Evolutionary conservation across 352 stramenopile species (phyloP), one percentile per base, ranked within the genome.

Genomic region (Pythium scleroteichum): DNA sequence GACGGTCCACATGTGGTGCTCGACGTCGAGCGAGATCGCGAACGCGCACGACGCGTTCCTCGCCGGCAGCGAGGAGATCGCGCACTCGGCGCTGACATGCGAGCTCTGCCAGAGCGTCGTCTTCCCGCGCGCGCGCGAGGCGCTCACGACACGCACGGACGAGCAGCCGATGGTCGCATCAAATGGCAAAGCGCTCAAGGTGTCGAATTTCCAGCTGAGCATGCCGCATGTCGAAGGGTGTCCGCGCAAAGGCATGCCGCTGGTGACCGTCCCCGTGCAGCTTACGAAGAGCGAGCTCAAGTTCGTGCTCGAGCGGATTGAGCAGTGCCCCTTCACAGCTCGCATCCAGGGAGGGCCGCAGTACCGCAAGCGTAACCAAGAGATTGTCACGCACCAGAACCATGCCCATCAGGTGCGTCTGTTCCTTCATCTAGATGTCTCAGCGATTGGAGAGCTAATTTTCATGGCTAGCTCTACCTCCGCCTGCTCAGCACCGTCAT

Each of bases 211-310:
- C 59, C 87, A 96, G 44, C 49, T 90, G 29, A 92, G 80, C 39
- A 96, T 96, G 87, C 85, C 85, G 4, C 87, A 96, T 58, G 82
- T 95, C n/a, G 77, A 92, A 35, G 85, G 87, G 2, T 96, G 87
- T 64, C 59, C 76, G 24, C 75, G 87, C 24, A 88, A 89, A 46
- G 84, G 84, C n/a, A 96, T 92, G 87, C 87, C 87, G 5, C 47
- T 94, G 27, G 78, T 87, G 27, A 65, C 72, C 0, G 61, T 91
- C 2, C 61, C 80, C 6, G 79, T 96, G 44, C 80, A 88, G 26
- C 63, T 96, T 27, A 85, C 87, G 0, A 92, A 90, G 69, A 94
- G 85, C 61, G 87, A 96, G 58, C 73, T 96, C 22, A 90, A 92
- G 58, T 96, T 96, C 68, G 79, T 92, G 13, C 69, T 81, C 32